Percentiles rank a stretch among this genome's conserved stretches.
phyloP scores from a whole-genome alignment of 768 basidiomycete genomes.

The Amanita jacksonii region DNA sequence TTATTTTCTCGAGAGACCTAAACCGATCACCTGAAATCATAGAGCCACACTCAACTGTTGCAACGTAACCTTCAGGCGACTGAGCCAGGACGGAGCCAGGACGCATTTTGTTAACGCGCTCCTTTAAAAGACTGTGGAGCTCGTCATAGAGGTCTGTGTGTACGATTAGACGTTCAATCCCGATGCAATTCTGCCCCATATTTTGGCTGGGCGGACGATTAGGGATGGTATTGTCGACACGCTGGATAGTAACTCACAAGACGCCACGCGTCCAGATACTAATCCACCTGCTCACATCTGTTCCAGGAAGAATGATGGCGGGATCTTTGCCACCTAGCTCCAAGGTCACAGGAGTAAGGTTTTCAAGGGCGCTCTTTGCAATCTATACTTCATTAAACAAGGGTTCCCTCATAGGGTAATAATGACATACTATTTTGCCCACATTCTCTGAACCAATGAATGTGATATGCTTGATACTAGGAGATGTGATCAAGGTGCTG shows the following conservation, averaged over 20 bases:
- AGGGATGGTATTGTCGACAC: background rate
- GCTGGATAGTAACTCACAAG: slow-evolving; percentile 49
- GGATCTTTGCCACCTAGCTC: slow-evolving; percentile 97
- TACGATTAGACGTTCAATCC: slow-evolving; percentile 88
- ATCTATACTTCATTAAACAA: slow-evolving; percentile 35
- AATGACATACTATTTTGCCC: slow-evolving; percentile 52
- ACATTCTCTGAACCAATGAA: slow-evolving; percentile 82
- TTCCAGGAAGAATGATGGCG: slow-evolving; percentile 78
- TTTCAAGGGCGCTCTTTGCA: slow-evolving; percentile 72
- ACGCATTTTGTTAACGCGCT: slow-evolving; percentile 63
- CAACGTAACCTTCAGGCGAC: slow-evolving; percentile 57
- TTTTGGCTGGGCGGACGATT: slow-evolving; percentile 54
- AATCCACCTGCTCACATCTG: slow-evolving; percentile 72
- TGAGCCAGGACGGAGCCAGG: slow-evolving; percentile 65
- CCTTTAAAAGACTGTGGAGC: slow-evolving; percentile 53
- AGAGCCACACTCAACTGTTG: slow-evolving; percentile 75
- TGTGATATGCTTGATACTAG: slow-evolving; percentile 85
- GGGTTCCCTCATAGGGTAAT: background rate
- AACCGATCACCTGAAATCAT: slow-evolving; percentile 80
- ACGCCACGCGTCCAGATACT: slow-evolving; percentile 85
- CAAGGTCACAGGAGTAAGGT: slow-evolving; percentile 86
- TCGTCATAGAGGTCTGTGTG: slow-evolving; percentile 70
- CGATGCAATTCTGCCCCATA: slow-evolving; percentile 94
- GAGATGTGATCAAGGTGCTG: slow-evolving; percentile 67
- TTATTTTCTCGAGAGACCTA: slow-evolving; percentile 54